Percentiles rank a stretch among this genome's conserved stretches.
Conservation (phyloP, 768 basidiomycete species). For the Suillus placidus region DNA sequence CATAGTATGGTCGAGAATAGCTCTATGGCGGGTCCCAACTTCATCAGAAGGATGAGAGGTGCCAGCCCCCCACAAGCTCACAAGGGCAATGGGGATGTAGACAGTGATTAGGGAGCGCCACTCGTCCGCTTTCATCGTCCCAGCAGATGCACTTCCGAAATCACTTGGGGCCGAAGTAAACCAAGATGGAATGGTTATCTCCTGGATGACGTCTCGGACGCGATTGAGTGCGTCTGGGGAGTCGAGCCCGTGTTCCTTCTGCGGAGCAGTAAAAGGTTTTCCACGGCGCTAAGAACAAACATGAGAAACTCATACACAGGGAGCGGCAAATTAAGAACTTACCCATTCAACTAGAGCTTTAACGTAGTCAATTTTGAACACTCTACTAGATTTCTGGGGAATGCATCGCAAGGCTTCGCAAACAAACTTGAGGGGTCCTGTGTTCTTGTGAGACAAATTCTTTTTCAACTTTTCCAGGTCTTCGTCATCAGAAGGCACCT, state of each 20-base stretch:
- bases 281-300: not conserved
- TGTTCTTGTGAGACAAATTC: not conserved
- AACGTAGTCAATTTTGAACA: not conserved
- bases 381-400: not conserved
- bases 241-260: not conserved
- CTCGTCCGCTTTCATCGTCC: conserved; percentile 38
- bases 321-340: not conserved
- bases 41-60: conserved; percentile 10
- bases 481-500: not conserved
- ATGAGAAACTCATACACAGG: not conserved
- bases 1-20: conserved; percentile 30
- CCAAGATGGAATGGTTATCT: conserved; percentile 15
- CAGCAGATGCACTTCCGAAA: conserved; percentile 22
- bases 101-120: conserved; percentile 34
- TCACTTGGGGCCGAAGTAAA: conserved; percentile 13
- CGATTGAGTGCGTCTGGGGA: not conserved
- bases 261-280: not conserved
- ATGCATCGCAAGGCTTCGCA: not conserved
- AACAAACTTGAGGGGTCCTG: not conserved
- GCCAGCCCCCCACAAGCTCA: conserved; percentile 32
- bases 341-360: not conserved
- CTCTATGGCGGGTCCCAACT: not conserved
- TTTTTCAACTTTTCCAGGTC: not conserved
- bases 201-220: not conserved
- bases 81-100: conserved; percentile 36